Evolutionary conservation across 1,284 basidiomycete genomes (phyloP).

Genomic region (Ustilago curta): DNA sequence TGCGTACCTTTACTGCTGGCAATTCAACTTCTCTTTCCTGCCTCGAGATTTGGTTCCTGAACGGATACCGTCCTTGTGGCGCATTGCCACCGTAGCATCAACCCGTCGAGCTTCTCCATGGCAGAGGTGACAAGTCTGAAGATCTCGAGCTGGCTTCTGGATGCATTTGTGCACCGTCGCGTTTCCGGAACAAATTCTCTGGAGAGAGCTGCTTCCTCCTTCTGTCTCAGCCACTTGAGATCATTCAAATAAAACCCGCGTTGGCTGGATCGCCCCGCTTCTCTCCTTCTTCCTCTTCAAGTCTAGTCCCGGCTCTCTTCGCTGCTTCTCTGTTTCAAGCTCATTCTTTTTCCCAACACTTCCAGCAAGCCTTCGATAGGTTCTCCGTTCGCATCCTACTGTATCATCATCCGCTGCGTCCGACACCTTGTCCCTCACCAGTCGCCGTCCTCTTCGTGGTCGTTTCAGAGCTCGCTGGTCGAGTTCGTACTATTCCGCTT

Average conservation of each 20-base stretch:
- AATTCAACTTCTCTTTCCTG: slow-evolving; percentile 1
- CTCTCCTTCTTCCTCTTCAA: neutral
- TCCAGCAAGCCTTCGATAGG: slow-evolving; percentile 28
- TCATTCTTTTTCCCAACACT: neutral
- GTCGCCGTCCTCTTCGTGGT: neutral
- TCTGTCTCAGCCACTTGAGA: neutral
- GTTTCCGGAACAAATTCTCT: neutral
- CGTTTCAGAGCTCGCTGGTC: slow-evolving; percentile 13
- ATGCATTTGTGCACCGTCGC: neutral
- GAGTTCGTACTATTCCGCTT: neutral
- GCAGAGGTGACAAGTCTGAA: neutral
- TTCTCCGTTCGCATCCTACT: neutral
- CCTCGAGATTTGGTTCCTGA: neutral
- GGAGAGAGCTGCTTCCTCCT: neutral
- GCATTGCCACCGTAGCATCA: too few species aligned
- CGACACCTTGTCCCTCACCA: neutral
- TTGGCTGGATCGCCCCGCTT: neutral
- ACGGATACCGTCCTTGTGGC: neutral
- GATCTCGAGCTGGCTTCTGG: neutral
- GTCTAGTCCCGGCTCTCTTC: neutral
- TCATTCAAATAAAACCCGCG: slow-evolving; percentile 3
- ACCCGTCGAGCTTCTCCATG: neutral
- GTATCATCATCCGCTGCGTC: slow-evolving; percentile 1
- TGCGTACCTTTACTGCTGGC: neutral
- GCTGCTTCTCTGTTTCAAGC: neutral